Conservation (phyloP, 2,329 filamentous ascomycete genomes). For the Hypoxylon sp. region DNA sequence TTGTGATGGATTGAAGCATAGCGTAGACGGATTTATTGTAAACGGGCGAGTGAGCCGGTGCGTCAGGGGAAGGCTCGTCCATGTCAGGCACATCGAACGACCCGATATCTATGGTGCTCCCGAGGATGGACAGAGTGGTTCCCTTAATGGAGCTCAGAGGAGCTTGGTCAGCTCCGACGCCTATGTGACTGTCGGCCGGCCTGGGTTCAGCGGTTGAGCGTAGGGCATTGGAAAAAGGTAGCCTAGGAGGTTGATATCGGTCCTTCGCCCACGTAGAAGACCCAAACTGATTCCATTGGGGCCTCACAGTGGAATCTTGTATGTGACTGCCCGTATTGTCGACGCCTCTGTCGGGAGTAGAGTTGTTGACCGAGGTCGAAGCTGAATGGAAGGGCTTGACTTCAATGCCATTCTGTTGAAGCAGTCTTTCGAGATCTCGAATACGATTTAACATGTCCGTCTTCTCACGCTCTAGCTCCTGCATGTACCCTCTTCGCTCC, state of each 20-base stretch:
- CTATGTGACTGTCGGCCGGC: conserved; percentile 74
- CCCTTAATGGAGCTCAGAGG: conserved; percentile 81
- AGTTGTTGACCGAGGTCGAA: conserved; percentile 49
- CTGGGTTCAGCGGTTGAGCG: conserved; percentile 56
- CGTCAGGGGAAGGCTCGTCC: conserved; percentile 68
- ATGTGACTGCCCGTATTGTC: conserved; percentile 49
- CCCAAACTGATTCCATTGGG: conserved; percentile 56
- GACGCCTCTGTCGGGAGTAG: conserved; percentile 46
- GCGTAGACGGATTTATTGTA: conserved; percentile 81
- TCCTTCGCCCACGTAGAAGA: conserved; percentile 54
- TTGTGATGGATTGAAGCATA: conserved; percentile 75
- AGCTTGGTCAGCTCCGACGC: conserved; percentile 72
- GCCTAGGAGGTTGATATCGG: conserved; percentile 43
- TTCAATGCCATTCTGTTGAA: conserved; percentile 72
- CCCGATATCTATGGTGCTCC: conserved; percentile 82
- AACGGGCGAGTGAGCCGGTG: conserved; percentile 59
- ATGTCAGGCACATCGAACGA: conserved; percentile 76
- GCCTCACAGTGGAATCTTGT: conserved; percentile 48
- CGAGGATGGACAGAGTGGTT: conserved; percentile 81
- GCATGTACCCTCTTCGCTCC: conserved; percentile 81
- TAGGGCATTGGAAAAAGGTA: conserved; percentile 46
- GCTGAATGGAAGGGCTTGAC: conserved; percentile 65
- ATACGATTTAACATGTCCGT: conserved; percentile 75
- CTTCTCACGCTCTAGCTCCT: conserved; percentile 81
- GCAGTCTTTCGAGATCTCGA: conserved; percentile 74